Evolutionary conservation across 2,329 filamentous ascomycete species (phyloP).

Genomic region (Alternaria angustiovoidea): DNA sequence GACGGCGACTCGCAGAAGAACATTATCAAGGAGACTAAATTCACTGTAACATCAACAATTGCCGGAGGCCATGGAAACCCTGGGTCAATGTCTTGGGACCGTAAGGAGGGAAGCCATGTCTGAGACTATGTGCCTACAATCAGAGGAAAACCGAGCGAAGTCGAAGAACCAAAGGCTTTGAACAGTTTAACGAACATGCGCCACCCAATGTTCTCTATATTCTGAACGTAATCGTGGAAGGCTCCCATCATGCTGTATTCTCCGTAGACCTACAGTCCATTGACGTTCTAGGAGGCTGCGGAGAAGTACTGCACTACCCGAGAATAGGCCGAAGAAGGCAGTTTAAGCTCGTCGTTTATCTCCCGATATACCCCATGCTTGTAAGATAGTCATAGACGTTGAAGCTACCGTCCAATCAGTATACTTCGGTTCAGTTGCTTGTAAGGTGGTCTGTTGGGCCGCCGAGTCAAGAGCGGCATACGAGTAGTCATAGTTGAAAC

Average conservation of each 20-base stretch:
- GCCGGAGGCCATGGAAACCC: not conserved
- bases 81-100: not conserved
- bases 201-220: not conserved
- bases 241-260: not conserved
- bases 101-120: conserved; percentile 2
- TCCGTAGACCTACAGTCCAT: not conserved
- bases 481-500: not conserved
- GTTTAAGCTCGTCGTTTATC: not conserved
- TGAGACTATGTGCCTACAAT: not conserved
- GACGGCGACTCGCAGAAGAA: conserved; percentile 50
- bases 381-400: not conserved
- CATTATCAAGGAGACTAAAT: conserved; percentile 51
- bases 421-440: not conserved
- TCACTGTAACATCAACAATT: conserved; percentile 18
- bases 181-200: not conserved
- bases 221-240: not conserved
- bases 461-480: not conserved
- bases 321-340: not conserved
- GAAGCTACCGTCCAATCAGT: not conserved
- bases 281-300: not conserved
- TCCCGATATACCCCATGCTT: not conserved
- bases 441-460: not conserved
- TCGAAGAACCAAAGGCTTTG: not conserved
- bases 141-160: not conserved
- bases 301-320: not conserved